Conservation (phyloP, 108 stramenopile genomes). For the Discostella stelligeroides region DNA sequence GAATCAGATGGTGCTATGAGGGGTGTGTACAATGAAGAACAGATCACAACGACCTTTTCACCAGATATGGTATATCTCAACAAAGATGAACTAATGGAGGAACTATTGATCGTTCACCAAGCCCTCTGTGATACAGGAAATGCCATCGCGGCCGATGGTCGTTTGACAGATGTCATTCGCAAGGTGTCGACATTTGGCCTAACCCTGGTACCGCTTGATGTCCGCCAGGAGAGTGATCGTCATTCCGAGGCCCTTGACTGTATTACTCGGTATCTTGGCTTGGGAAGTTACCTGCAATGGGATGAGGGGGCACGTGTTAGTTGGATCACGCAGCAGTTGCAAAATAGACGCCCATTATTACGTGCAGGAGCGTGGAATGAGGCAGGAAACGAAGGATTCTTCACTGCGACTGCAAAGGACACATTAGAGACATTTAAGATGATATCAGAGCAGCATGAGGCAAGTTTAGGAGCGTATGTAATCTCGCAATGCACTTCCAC, state of each 20-base stretch:
- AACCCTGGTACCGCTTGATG: slow-evolving; percentile 89
- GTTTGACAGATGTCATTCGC: slow-evolving; percentile 86
- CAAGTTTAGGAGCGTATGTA: slow-evolving; percentile 94
- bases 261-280: slow-evolving; percentile 88
- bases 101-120: slow-evolving; percentile 78
- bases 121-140: slow-evolving; percentile 86
- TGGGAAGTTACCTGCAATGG: slow-evolving; percentile 91
- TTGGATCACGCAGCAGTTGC: slow-evolving; percentile 91
- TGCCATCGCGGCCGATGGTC: slow-evolving; percentile 81
- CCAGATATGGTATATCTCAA: slow-evolving; percentile 59
- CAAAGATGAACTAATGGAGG: slow-evolving; percentile 78
- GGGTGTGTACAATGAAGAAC: neutral
- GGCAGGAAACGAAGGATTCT: slow-evolving; percentile 52
- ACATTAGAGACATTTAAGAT: slow-evolving; percentile 79
- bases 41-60: slow-evolving; percentile 17
- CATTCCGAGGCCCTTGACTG: slow-evolving; percentile 94
- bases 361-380: slow-evolving; percentile 80
- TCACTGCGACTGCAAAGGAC: slow-evolving; percentile 68
- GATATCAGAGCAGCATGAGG: slow-evolving; percentile 87
- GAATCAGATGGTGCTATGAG: neutral
- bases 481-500: slow-evolving; percentile 93
- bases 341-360: slow-evolving; percentile 83
- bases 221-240: slow-evolving; percentile 92
- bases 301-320: slow-evolving; percentile 89
- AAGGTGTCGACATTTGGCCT: slow-evolving; percentile 93